Percentiles rank a stretch among this genome's conserved stretches.
Conservation (phyloP, 169 alveolate species). For the Babesia bigemina region DNA sequence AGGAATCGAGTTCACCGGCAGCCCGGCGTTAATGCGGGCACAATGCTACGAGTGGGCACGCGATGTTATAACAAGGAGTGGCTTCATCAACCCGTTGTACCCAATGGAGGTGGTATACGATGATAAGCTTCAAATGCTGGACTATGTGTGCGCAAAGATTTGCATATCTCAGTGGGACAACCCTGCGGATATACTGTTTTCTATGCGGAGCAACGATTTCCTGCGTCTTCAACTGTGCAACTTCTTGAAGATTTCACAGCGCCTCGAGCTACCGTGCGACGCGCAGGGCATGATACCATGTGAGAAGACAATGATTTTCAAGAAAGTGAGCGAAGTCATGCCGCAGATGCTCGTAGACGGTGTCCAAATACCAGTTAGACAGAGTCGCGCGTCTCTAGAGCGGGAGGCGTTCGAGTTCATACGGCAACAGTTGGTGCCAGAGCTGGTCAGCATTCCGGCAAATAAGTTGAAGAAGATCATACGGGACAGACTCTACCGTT, state of each 20-base stretch:
- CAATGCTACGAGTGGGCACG: constrained; percentile 45
- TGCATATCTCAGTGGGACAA: constrained; percentile 40
- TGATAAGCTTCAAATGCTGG: constrained; percentile 31
- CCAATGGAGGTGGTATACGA: constrained; percentile 18
- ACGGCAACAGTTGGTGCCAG: constrained; percentile 33
- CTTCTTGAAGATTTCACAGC: constrained; percentile 26
- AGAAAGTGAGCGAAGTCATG: constrained; percentile 24
- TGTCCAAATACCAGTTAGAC: neutral
- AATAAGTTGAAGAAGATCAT: constrained; percentile 48
- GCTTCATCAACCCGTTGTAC: constrained; percentile 32
- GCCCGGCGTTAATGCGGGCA: constrained; percentile 37
- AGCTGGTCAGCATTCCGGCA: constrained; percentile 20
- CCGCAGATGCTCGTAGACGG: constrained; percentile 14
- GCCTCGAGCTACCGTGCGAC: constrained; percentile 19
- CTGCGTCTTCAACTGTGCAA: constrained; percentile 37
- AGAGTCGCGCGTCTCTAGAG: constrained; percentile 33
- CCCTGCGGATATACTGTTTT: constrained; percentile 33
- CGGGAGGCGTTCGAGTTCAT: constrained; percentile 31
- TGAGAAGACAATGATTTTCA: constrained; percentile 40
- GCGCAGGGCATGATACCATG: constrained; percentile 31
- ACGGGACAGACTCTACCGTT: constrained; percentile 32
- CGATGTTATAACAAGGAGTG: constrained; percentile 19
- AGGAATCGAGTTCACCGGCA: constrained; percentile 32
- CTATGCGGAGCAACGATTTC: constrained; percentile 51
- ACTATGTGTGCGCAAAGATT: constrained; percentile 44